Evolutionary conservation across 1,284 basidiomycete species (phyloP), one percentile per base, ranked within the genome.

Genomic region (Irpex sp.): DNA sequence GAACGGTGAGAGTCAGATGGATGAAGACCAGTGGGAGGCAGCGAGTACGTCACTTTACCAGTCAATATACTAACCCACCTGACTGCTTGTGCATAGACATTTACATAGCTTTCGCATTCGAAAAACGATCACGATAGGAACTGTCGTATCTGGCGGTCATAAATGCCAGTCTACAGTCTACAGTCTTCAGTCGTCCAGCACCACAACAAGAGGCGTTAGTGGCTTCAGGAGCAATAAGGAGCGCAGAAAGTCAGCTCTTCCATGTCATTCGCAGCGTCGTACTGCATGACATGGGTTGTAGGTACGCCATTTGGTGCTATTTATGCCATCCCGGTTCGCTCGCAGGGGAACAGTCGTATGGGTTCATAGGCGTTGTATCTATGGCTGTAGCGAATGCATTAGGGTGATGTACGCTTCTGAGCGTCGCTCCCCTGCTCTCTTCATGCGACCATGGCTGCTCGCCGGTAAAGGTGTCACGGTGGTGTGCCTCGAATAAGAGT

Each of bases 1-100:
- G 19, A 81, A 90, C 54, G 96, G 95, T 2, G 91, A 91, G 76
- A 94, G 92, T 69, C 81, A 92, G 61, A 96, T 98, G 92, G 87
- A 94, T 67, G 89, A 91, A 68, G 90, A 94, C 69, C 95, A 98
- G 76, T 97, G 96, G 93, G 94, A 97, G 71, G 96, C 96, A 66
- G 93, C 94, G 15, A 97, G 96, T 97, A 76, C 78, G 95, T 87
- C 47, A 17, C 49, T 65, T 6, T 44, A 48, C 59, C 36, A 13
- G 31, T 3, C 31, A 4, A 4, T 26, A 26, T 47, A 21, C 2
- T 3, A 19, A 2, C 37, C 59, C 57, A 55, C 58, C 52, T 51
- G 17, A 51, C 64, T 17, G 15, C 21, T 60, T 21, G 5, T 13
- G 47, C 55, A 9, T 70, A 94, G 93, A 93, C 72, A 84, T 95